Base-by-base conservation (phyloP, 176 grass and related monocot species). In the Bromus sterilis region DNA sequence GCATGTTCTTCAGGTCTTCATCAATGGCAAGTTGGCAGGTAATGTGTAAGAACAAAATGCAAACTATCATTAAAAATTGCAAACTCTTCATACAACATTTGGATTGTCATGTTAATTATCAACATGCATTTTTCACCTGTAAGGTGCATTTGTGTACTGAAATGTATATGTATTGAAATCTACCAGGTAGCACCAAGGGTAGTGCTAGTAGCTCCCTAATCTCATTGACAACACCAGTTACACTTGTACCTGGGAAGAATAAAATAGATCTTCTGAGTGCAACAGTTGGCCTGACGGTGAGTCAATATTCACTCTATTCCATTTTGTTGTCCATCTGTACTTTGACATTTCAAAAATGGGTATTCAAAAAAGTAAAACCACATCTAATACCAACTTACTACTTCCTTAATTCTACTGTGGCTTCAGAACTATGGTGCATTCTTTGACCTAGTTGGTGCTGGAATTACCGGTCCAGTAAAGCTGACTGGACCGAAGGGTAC, bases 211-310 rank as follows among this genome's bases (percentile, higher is more conserved):
- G 80, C 75, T 72, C 79, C 13, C 79, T 89, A 43, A 74, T 95
- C 78, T 85, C 83, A 41, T 79, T 89, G 73, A 86, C 90, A 35
- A 76, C 85, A 78, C 80, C 80, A 64, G 70, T 96, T 70, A 88
- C 80, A 65, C 85, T 99, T 81, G 66, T 86, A 70, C 77, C 59
- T 70, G 97, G 97, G 67, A 99, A 83, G 51, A 99, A 99, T 69
- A 99, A 82, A 80, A 90, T 99, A 75, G 97, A 99, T 89, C 93
- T 99, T 91, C 74, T 99, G 51, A 99, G 97, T 62, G 87, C 85
- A 32, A 96, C 97, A 80, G 97, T 99, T 80, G 97, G 97, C 34
- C 84, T 99, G 28, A 57, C 94, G 89, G 97, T 95, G 88, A 69
- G 84, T 79, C 42, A 43, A 21, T 62, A 34, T 71, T 39, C 28